Conservation (phyloP, 192 early-diverging fungal species). For the Diversispora epigaea region DNA sequence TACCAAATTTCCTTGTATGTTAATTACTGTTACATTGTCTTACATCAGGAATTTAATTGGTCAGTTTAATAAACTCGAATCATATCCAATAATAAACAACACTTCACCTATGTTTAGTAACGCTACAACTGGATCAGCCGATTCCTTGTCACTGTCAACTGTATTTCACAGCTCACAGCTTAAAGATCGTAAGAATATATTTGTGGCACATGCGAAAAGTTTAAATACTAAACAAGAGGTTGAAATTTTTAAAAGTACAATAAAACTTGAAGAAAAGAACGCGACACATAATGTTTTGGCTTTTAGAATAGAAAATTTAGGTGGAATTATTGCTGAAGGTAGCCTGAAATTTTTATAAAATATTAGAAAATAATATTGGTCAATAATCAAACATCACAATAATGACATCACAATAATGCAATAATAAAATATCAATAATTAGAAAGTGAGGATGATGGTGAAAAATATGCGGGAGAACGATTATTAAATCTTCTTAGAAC, state of each 20-base stretch:
- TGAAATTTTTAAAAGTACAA: background rate
- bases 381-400: too few relatives aligned
- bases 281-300: slow-evolving; percentile 31
- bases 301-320: background rate
- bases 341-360: background rate
- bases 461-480: slow-evolving; percentile 15
- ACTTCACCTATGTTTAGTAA: background rate
- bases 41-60: too few relatives aligned
- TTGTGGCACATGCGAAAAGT: slow-evolving; percentile 21
- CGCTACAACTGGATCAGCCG: background rate
- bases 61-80: too few relatives aligned
- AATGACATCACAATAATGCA: background rate
- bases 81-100: background rate
- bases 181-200: slow-evolving; percentile 26
- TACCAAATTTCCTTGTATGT: too few relatives aligned
- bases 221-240: slow-evolving; percentile 13
- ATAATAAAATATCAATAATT: too few relatives aligned
- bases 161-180: slow-evolving; percentile 9
- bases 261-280: background rate
- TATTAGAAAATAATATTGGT: background rate
- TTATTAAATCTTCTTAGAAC: slow-evolving; percentile 17
- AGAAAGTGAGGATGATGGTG: slow-evolving; percentile 30
- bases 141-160: too few relatives aligned
- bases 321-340: slow-evolving; percentile 24
- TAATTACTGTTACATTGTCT: too few relatives aligned